Evolutionary conservation across 1,139 yeast species (phyloP), one percentile per base, ranked within the genome.

Genomic region (Komagataea norvegica): DNA sequence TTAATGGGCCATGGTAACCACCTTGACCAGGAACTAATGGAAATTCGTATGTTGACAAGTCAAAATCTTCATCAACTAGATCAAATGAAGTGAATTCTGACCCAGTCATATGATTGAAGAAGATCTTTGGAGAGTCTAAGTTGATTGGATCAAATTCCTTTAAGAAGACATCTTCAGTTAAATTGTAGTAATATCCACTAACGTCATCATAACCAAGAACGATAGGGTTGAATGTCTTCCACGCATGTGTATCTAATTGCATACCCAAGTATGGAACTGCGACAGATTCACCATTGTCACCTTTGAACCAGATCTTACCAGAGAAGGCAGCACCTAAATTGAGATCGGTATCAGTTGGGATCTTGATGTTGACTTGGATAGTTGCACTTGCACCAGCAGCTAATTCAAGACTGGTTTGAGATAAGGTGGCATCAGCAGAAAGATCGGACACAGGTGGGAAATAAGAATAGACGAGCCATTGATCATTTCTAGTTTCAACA

Each of bases 181-280:
- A 31, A 15, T 33, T 25, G 29, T 31, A 29, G 8, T 13, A 16
- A 30, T 23, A 32, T 7, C 43, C 43, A 22, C 11, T n/a, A 6
- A 7, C 5, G 2, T 10, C 7, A n/a, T 39, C 38, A 29, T 37
- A 42, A 15, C 36, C 35, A 6, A 40, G 14, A 17, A 40, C 25
- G 3, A 35, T n/a, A 6, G 42, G 42, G 2, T 25, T 5, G 31
- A 36, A 38, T 14, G 45, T 35, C 10, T 39, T 33, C 47, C 47
- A 44, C 7, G 19, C 36, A 5, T 36, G 25, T 11, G 42, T 26
- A 17, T 44, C 33, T 18, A 33, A 32, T 29, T 42, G 35, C 13
- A 41, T 40, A 29, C 47, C 45, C 47, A 44, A 40, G 35, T 44
- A 44, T 26, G 47, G 45, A 25, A 44, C 45, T 19, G 31, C 31